A percentile compares a stretch with the other conserved stretches of the same genome.
phyloP scores from a whole-genome alignment of 305 asterid species.

The Petunia hybrid region DNA sequence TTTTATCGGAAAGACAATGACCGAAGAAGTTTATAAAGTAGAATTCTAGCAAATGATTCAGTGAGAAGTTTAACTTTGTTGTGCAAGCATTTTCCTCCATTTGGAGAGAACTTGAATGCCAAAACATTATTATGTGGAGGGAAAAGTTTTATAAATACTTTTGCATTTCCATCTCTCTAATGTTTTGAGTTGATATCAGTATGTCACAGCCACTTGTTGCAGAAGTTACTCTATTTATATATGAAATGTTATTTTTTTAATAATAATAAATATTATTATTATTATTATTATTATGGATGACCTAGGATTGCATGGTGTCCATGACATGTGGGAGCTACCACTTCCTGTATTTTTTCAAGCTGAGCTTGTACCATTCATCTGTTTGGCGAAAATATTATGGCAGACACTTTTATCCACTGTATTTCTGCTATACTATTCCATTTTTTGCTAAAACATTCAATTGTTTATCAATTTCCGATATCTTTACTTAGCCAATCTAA shows the following conservation, averaged over 20 bases:
- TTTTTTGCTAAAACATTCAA: no score
- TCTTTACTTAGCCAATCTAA: no score
- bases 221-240: neutral
- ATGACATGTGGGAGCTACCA: no score
- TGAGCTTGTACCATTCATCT: no score
- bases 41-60: neutral
- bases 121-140: constrained; percentile 1
- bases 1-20: no score
- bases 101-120: neutral
- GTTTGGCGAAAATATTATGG: no score
- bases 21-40: neutral
- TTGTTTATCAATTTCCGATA: no score
- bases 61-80: neutral
- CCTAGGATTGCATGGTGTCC: neutral
- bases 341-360: no score
- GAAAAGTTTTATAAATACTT: neutral
- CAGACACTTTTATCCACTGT: no score
- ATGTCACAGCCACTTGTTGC: neutral
- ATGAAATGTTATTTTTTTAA: neutral
- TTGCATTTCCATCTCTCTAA: neutral
- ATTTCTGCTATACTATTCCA: no score
- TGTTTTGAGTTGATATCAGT: neutral
- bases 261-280: neutral
- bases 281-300: neutral
- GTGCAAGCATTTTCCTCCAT: neutral